Evolutionary conservation across 129 eudicot species (phyloP), one percentile per base, ranked within the genome.

Genomic region (Calendula officinalis): DNA sequence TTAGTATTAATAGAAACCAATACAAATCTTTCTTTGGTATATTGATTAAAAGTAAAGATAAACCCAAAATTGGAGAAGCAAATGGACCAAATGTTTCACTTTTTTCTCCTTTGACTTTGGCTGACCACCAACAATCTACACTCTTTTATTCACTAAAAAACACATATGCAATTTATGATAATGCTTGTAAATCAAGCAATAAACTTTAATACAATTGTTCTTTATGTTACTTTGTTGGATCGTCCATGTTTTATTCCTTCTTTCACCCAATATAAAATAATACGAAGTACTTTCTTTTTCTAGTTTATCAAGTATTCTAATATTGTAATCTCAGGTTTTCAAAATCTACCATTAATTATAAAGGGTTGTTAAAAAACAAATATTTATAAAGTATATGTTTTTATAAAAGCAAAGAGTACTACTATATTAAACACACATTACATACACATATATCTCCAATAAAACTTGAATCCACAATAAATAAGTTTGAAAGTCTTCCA

Each of bases 171-270:
- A 46, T 73, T 47, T 73, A 45, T 64, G 72, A 68, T 56, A 57
- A 65, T 56, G 78, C 78, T 73, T 73, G 78, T 65, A 66, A 56
- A 65, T 73, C 72, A 73, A 65, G 78, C 78, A 65, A 73, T 56
- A 73, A 65, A 56, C 72, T 73, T 73, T 65, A 73, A 55, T 56
- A 72, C 56, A 22, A 7, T 48, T 66, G 38, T 72, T 54, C 71
- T 72, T 72, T 73, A 64, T 46, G 27, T 64, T 46, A 73, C 72
- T 73, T 73, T 73, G 61, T 73, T 56, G 78, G 71, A 73, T 64
- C 78, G 47, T 73, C 17, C 72, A 46, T 73, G 72, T 56, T 46
- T 65, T 56, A 66, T 64, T 65, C 42, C 78, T 65, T 73, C 61
- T 64, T 65, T 73, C 13, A 37, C 52, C 43, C 53, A 27, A 13